Base-by-base conservation (phyloP, 148 eudicot genomes). In the Chenopodium album region DNA sequence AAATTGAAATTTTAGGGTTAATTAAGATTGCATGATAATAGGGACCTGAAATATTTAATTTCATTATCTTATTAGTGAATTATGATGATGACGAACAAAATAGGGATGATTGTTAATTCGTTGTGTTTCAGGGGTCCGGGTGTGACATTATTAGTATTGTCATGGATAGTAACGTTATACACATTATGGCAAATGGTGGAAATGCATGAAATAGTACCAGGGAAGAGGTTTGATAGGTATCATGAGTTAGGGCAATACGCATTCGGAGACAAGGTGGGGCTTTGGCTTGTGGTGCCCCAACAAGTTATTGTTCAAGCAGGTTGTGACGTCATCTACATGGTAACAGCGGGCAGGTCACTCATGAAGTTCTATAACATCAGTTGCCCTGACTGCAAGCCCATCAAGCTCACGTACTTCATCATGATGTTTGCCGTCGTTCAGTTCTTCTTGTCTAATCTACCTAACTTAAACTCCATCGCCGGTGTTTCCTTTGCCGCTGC, bases 111-210 rank as follows among this genome's bases (percentile, higher is more conserved):
- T 9, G 0, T 9, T 50, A 10, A 47, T 7, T 47, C 2, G 44
- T 11, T 2, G 54, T 59, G 63, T 59, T 59, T 59, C 52, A 77
- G 70, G 79, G 71, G 79, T 2, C 71, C 79, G 12, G 70, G 79
- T 31, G 67, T 31, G 32, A 65, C 32, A 28, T 41, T 77, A 17
- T 32, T 77, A 9, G 32, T 77, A 37, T 0, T 77, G 22, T 88
- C 92, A 76, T 89, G 93, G 91, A n/a, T 86, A 41, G 83, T 90
- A 12, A 89, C 90, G 7, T 80, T 89, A 0, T 63, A 60, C 32
- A 77, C 79, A 41, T 52, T 89, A 87, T 90, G 93, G 91, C 90
- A 89, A 85, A 79, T 89, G 93, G 90, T 89, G 62, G 91, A 89
- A 63, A 90, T 90, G 91, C 91, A 90, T 29, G 91, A 89, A 71